These are phyloP conservation scores for Kentomonas sorsogonicus DNA, from an alignment of 208 protist species.

Conservation along the genomic window DNA sequence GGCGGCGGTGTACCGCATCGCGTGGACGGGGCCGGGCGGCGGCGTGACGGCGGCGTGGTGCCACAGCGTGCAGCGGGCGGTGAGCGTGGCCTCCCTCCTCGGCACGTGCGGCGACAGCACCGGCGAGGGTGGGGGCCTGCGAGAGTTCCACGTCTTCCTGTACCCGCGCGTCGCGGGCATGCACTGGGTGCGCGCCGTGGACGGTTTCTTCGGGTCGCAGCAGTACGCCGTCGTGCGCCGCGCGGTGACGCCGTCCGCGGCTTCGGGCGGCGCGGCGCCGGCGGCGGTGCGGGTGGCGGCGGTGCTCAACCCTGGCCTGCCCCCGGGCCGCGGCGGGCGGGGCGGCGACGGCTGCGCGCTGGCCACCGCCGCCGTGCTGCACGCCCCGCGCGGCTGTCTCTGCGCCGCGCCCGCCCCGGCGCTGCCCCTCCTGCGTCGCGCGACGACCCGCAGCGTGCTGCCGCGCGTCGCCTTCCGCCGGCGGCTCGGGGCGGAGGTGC, in stretches of 20 bases:
- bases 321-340: slow-evolving; percentile 17
- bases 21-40: slow-evolving; percentile 10
- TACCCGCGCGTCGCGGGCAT: slow-evolving; percentile 40
- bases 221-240: slow-evolving; percentile 10
- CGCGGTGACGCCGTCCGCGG: not conserved
- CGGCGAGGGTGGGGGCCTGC: not conserved
- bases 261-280: not conserved
- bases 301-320: slow-evolving; percentile 45
- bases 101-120: not conserved
- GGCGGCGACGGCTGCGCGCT: no score
- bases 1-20: no score
- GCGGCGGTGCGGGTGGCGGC: slow-evolving; percentile 27
- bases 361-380: no score
- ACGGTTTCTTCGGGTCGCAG: slow-evolving; percentile 54
- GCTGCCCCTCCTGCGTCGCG: no score
- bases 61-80: slow-evolving; percentile 38
- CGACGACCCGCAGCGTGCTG: no score
- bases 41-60: slow-evolving; percentile 46
- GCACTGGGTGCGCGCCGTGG: slow-evolving; percentile 37
- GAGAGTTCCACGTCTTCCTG: slow-evolving; percentile 23
- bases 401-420: no score
- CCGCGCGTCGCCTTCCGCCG: no score
- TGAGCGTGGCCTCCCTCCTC: slow-evolving; percentile 44
- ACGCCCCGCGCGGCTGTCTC: no score
- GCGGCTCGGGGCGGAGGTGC: no score